Percentiles rank a stretch among this genome's conserved stretches.
Conservation (phyloP, 805 yeast species). For the Myxozyma mucilagina region DNA sequence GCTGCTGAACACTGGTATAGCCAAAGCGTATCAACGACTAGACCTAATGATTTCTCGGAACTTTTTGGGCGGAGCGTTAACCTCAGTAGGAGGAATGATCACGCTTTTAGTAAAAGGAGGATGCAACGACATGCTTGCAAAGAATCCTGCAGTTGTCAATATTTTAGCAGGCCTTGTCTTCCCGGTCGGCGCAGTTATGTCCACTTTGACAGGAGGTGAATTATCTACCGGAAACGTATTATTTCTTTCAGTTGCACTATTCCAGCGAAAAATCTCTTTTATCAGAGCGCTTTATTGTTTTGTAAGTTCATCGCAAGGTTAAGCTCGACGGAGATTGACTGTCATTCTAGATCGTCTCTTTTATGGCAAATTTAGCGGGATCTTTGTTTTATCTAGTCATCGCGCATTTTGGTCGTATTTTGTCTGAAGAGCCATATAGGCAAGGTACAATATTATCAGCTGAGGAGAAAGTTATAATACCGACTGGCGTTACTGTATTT, state of each 20-base stretch:
- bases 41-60: slow-evolving; percentile 27
- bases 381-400: slow-evolving; percentile 28
- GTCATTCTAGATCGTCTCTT: slow-evolving; percentile 17
- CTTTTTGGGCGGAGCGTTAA: slow-evolving; percentile 30
- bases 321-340: neutral
- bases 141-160: slow-evolving; percentile 28
- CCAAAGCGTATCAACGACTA: slow-evolving; percentile 26
- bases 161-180: slow-evolving; percentile 30
- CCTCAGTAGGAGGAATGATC: slow-evolving; percentile 31
- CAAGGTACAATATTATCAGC: slow-evolving; percentile 25
- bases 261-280: slow-evolving; percentile 25
- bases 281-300: slow-evolving; percentile 27
- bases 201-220: slow-evolving; percentile 31
- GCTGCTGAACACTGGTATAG: slow-evolving; percentile 24
- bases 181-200: slow-evolving; percentile 32
- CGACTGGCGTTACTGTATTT: slow-evolving; percentile 21
- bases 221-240: slow-evolving; percentile 30
- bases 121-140: slow-evolving; percentile 20
- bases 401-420: slow-evolving; percentile 27
- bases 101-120: slow-evolving; percentile 31
- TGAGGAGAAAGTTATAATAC: slow-evolving; percentile 24
- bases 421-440: slow-evolving; percentile 23
- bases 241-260: slow-evolving; percentile 22
- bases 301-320: slow-evolving; percentile 1
- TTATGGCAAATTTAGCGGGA: slow-evolving; percentile 28